Evolutionary conservation across 2,329 filamentous ascomycete species (phyloP).

Genomic region (Capronia coronata): DNA sequence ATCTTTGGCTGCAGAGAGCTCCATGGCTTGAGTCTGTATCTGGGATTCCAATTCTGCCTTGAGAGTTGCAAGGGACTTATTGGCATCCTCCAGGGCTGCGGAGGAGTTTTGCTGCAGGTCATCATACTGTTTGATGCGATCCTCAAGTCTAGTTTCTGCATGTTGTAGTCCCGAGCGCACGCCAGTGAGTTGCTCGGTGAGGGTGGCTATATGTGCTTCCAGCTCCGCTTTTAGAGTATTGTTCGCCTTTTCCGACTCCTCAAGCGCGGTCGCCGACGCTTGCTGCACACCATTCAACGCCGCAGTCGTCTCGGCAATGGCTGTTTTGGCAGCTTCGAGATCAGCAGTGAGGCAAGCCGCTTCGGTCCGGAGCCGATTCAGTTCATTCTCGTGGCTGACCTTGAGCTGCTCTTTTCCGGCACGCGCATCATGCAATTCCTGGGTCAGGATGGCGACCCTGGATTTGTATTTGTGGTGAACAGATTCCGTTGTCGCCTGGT

Average conservation of each 20-base stretch:
- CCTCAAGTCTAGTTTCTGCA: constrained; percentile 15
- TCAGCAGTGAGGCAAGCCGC: constrained; percentile 13
- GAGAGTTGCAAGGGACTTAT: constrained; percentile 10
- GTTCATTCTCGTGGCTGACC: constrained; percentile 14
- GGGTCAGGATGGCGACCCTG: constrained; percentile 21
- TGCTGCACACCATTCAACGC: constrained; percentile 17
- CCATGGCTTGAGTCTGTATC: constrained; percentile 15
- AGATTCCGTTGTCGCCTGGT: constrained; percentile 13
- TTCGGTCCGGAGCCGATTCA: constrained; percentile 14
- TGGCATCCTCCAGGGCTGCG: constrained; percentile 14
- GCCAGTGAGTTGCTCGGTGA: constrained; percentile 62
- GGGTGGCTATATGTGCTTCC: constrained; percentile 62
- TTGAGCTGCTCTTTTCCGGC: constrained; percentile 16
- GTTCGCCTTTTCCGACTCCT: constrained; percentile 19
- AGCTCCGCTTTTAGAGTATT: constrained; percentile 45
- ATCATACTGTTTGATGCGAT: constrained; percentile 18
- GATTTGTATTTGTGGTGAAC: constrained; percentile 25
- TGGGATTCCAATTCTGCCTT: constrained; percentile 14
- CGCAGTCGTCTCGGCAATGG: constrained; percentile 19
- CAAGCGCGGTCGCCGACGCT: constrained; percentile 14
- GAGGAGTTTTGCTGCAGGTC: constrained; percentile 18
- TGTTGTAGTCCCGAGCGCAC: constrained; percentile 53
- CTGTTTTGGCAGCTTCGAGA: constrained; percentile 21
- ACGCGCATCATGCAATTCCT: constrained; percentile 20
- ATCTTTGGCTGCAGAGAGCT: constrained; percentile 12